A percentile compares a stretch with the other conserved stretches of the same genome.
Conservation (phyloP, 768 basidiomycete genomes). For the Hortiboletus flavorubellus region DNA sequence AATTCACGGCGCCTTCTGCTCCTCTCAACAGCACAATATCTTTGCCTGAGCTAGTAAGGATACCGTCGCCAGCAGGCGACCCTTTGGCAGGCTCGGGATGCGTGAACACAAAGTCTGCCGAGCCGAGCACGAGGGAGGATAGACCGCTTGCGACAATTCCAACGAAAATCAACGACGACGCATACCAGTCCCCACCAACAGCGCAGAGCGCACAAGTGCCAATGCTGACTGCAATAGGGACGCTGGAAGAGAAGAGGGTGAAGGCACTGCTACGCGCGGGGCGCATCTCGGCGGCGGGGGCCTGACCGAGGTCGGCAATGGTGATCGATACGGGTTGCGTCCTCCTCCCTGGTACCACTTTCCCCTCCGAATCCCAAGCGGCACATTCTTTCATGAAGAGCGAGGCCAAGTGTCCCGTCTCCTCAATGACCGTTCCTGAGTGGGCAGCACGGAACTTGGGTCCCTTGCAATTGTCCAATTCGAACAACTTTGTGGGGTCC, state of each 20-base stretch:
- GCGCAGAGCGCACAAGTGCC: conserved; percentile 19
- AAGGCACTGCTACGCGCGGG: background rate
- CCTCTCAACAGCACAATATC: conserved; percentile 28
- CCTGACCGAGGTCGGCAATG: conserved; percentile 8
- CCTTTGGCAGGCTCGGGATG: conserved; percentile 24
- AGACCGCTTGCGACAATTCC: conserved; percentile 32
- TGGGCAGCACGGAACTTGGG: conserved; percentile 75
- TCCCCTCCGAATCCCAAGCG: conserved; percentile 6
- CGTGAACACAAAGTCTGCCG: conserved; percentile 19
- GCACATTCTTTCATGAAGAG: conserved; percentile 37
- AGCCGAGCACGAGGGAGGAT: conserved; percentile 24
- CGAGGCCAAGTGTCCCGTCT: conserved; percentile 52
- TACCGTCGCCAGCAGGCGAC: conserved; percentile 29
- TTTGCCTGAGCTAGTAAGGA: conserved; percentile 14
- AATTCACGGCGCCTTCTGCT: conserved; percentile 26
- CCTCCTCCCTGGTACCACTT: conserved; percentile 7
- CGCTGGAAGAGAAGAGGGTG: conserved; percentile 8
- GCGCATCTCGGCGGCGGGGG: conserved; percentile 6
- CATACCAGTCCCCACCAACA: conserved; percentile 23
- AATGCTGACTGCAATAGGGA: conserved; percentile 24
- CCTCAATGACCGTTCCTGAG: conserved; percentile 50
- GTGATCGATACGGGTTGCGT: conserved; percentile 6
- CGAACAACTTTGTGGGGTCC: conserved; percentile 22
- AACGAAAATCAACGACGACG: conserved; percentile 26
- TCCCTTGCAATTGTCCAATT: conserved; percentile 13